Evolutionary conservation across 1,284 basidiomycete species (phyloP), one percentile per base, ranked within the genome.

Genomic region (Xerocomus cyaneibrunnescens): DNA sequence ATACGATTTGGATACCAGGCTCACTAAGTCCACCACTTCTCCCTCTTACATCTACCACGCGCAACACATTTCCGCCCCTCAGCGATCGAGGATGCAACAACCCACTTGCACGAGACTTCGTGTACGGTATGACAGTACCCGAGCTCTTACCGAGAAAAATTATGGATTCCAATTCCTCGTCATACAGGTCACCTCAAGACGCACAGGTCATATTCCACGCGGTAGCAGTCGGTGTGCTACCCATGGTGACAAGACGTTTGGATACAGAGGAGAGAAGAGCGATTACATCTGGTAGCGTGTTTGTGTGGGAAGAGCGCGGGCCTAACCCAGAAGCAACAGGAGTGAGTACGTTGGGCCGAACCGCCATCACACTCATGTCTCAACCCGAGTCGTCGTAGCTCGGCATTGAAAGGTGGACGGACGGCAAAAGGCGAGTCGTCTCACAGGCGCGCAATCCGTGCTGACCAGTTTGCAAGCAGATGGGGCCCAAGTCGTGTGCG

Each of bases 241-340:
- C 83, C 47, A 87, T 89, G 73, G 83, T 89, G 56, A 76, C 80
- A 34, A 78, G 88, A 54, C 80, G 88, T 19, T 78, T 91, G 55
- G 88, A 90, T 69, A 83, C 84, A 23, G 88, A 89, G 50, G 81
- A 84, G 63, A 74, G 83, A 39, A 74, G 81, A n/a, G 68, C 74
- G 35, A 84, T 87, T 47, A 57, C 72, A 21, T 76, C 87, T 3
- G 88, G 88, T n/a, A 83, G 82, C 56, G 83, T 89, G 45, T 91
- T 84, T 59, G 85, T 91, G 50, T 91, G 88, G 88, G 88, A 91
- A 67, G 88, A 90, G 66, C 78, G 85, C 54, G 85, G 84, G 30
- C 79, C 85, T 16, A 85, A 81, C 61, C 75, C 84, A 44, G 89
- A 89, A 56, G 72, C 76, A 39, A 76, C 79, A 65, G 76, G 87